Base-by-base conservation (phyloP, 768 basidiomycete species). In the Suillus weaverae region DNA sequence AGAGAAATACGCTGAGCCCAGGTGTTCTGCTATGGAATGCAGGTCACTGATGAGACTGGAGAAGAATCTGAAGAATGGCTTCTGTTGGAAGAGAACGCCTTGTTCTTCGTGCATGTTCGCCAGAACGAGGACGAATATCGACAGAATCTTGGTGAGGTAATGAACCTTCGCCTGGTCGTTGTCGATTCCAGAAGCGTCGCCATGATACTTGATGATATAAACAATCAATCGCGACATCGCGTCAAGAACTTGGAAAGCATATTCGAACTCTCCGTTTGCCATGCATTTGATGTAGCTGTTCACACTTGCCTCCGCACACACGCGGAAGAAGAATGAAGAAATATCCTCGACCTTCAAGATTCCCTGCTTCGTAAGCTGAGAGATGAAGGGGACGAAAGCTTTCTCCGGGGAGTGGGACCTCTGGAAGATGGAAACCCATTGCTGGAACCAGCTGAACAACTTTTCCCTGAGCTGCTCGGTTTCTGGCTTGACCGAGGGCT, bases 131-230 rank as follows among this genome's bases (percentile, higher is more conserved):
- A 99, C 94, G 75, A 97, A 92, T 77, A 99, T 99, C 14, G 97
- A 97, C 64, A 99, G 79, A 65, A 99, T 98, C 80, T 98, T 99
- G 61, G 94, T 95, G 71, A 97, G 81, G 79, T 98, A 99, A 75
- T 97, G 93, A 14, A 96, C 93, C 76, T 97, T 97, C 20, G 95
- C 94, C 70, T 94, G 91, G 70, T 97, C 95, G 70, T 94, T 94
- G 77, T 95, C 93, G 64, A 93, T 84, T 11, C 93, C 95, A 14
- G 91, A 88, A 33, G 95, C 93, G 79, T 99, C 97, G 13, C 96
- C 97, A 70, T 99, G 97, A 76, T 99, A 98, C 81, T 99, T 99
- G 86, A 99, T 95, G 79, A 99, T 96, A 77, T 97, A 95, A 41
- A 94, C 92, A 68, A 99, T 94, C 66, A 99, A 83, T 68, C 95